These are phyloP conservation scores for Penicillium canescens DNA, from an alignment of 495 filamentous ascomycete genomes.

Conservation along the genomic window DNA sequence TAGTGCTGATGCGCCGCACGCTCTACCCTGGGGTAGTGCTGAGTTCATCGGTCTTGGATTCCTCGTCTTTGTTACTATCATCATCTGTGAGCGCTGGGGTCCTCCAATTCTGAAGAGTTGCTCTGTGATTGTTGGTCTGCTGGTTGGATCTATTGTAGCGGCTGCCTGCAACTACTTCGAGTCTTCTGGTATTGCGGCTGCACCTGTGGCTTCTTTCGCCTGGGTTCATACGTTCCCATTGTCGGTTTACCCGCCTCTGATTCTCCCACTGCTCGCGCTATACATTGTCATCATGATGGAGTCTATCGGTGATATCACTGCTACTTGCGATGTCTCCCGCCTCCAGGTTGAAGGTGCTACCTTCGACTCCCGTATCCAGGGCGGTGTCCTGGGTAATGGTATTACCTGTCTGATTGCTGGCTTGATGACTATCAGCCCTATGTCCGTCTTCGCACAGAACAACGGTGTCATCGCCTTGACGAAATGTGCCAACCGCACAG, in stretches of 20 bases:
- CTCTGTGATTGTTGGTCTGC: slow-evolving; percentile 75
- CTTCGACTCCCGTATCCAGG: slow-evolving; percentile 90
- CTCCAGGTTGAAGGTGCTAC: slow-evolving; percentile 76
- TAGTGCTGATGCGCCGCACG: slow-evolving; percentile 68
- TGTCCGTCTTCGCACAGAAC: slow-evolving; percentile 83
- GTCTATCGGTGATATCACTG: slow-evolving; percentile 70
- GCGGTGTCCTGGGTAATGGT: slow-evolving; percentile 77
- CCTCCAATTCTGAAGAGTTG: slow-evolving; percentile 75
- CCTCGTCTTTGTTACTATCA: slow-evolving; percentile 86
- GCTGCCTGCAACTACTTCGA: slow-evolving; percentile 85
- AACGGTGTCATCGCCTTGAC: slow-evolving; percentile 92
- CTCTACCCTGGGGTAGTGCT: slow-evolving; percentile 83
- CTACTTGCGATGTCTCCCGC: slow-evolving; percentile 74
- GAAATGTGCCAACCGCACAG: slow-evolving; percentile 83
- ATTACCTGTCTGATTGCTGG: slow-evolving; percentile 78
- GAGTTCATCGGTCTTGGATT: slow-evolving; percentile 91
- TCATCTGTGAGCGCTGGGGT: slow-evolving; percentile 82
- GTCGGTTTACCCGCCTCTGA: slow-evolving; percentile 76
- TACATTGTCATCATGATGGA: slow-evolving; percentile 90
- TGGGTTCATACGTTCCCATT: slow-evolving; percentile 90
- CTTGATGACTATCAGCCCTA: slow-evolving; percentile 81
- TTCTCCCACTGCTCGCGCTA: slow-evolving; percentile 80
- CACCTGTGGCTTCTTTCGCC: slow-evolving; percentile 81
- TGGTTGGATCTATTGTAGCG: slow-evolving; percentile 86
- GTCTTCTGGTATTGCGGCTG: slow-evolving; percentile 60